These are phyloP conservation scores for Triticum dicoccoides DNA, from an alignment of 176 grass and related monocot species.

Conservation along the genomic window DNA sequence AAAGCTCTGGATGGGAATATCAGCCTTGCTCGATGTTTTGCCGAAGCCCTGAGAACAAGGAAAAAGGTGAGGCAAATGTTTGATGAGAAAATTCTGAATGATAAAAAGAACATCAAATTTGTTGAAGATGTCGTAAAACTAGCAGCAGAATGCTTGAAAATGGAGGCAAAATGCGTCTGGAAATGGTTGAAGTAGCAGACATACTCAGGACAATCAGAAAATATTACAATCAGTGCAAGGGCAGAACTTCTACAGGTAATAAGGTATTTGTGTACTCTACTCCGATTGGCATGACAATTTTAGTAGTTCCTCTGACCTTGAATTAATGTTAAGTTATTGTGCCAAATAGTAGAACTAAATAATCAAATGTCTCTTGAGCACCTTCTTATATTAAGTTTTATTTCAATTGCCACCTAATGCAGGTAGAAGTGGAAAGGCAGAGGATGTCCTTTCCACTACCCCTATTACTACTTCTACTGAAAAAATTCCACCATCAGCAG, in stretches of 20 bases:
- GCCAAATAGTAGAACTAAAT: not conserved
- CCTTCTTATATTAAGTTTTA: not conserved
- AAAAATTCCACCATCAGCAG: constrained; percentile 43
- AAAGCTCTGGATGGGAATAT: not conserved
- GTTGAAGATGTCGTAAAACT: not conserved
- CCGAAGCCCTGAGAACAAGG: not conserved
- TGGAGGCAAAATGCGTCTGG: not conserved
- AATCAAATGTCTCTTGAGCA: not conserved
- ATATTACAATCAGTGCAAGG: not conserved
- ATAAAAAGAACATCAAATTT: not conserved
- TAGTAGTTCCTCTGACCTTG: not conserved
- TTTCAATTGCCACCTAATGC: not conserved
- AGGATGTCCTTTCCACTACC: not conserved
- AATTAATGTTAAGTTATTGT: not conserved
- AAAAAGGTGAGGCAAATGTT: not conserved
- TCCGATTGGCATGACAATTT: not conserved
- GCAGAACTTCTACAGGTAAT: not conserved
- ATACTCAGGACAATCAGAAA: not conserved
- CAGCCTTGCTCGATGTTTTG: not conserved
- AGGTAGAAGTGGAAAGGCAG: not conserved
- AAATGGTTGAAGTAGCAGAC: constrained; percentile 4
- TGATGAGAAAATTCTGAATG: not conserved
- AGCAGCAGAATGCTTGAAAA: not conserved
- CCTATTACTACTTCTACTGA: not conserved
- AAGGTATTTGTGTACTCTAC: not conserved